A percentile compares a stretch with the other conserved stretches of the same genome.
Evolutionary conservation across 2,329 filamentous ascomycete species (phyloP).

Genomic region (Sporothrix variecibatus): DNA sequence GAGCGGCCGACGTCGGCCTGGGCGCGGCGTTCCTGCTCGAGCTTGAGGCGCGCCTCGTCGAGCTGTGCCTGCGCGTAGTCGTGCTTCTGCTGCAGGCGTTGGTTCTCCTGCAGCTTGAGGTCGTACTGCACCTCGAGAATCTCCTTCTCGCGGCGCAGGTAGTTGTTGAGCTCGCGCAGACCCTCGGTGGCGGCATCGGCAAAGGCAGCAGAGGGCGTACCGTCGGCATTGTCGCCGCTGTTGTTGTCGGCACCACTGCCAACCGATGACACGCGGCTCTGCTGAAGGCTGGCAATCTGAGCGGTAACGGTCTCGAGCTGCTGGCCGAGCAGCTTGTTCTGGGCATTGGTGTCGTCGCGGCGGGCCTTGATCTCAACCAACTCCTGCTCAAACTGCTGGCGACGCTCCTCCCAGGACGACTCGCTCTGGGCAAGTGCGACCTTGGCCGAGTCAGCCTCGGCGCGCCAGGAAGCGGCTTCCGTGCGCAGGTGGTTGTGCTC

Average conservation of each 20-base stretch:
- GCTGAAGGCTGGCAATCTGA: conserved; percentile 79
- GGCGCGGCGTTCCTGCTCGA: conserved; percentile 82
- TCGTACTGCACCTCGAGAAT: conserved; percentile 97
- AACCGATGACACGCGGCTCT: conserved; percentile 65
- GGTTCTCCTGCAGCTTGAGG: conserved; percentile 81
- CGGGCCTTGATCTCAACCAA: conserved; percentile 75
- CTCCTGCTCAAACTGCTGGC: conserved; percentile 80
- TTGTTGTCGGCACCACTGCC: conserved; percentile 37
- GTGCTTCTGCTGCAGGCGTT: conserved; percentile 85
- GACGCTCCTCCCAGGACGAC: conserved; percentile 82
- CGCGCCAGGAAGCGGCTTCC: conserved; percentile 70
- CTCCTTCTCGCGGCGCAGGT: conserved; percentile 92
- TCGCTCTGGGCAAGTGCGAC: conserved; percentile 77
- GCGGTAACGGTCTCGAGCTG: conserved; percentile 81
- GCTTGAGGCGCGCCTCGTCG: conserved; percentile 83
- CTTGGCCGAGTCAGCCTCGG: conserved; percentile 84
- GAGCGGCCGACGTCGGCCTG: conserved; percentile 72
- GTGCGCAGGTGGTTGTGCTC: conserved; percentile 84
- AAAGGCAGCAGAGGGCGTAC: conserved; percentile 51
- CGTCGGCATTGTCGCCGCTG: conserved; percentile 47
- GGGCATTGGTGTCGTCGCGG: conserved; percentile 79
- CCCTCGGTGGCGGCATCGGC: conserved; percentile 67
- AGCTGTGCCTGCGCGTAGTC: conserved; percentile 85
- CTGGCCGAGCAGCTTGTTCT: conserved; percentile 87
- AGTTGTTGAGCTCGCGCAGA: conserved; percentile 86